These are phyloP conservation scores for Colletotrichum coccodes DNA, from an alignment of 2,329 filamentous ascomycete species.

Conservation along the genomic window DNA sequence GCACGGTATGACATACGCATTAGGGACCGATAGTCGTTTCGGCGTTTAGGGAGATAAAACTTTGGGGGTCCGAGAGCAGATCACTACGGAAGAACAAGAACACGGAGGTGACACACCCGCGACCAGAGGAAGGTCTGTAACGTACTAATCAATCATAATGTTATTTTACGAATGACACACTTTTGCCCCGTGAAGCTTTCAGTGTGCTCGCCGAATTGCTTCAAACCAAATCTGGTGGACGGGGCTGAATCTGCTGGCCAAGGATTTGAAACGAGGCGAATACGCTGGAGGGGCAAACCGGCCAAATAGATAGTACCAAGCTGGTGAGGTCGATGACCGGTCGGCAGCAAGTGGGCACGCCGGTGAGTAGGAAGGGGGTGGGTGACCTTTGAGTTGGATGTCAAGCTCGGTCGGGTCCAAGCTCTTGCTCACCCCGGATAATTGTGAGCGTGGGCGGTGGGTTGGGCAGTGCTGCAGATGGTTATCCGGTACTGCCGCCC, in stretches of 20 bases:
- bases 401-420: background rate
- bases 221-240: background rate
- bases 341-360: background rate
- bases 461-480: conserved; percentile 10
- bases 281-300: too few species aligned
- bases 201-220: background rate
- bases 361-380: too few species aligned
- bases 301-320: background rate
- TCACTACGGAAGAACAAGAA: background rate
- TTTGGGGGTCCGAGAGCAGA: background rate
- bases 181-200: background rate
- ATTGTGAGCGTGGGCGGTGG: background rate
- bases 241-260: background rate
- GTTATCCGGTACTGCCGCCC: conserved; percentile 1
- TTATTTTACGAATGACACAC: background rate
- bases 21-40: background rate
- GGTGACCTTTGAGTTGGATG: too few species aligned
- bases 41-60: conserved; percentile 25
- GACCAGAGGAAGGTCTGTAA: background rate
- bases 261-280: background rate
- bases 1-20: conserved; percentile 5
- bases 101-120: background rate
- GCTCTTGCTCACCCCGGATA: conserved; percentile 5
- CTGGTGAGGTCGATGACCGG: background rate
- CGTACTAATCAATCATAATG: conserved; percentile 14